phyloP scores from a whole-genome alignment of 257 asterid genomes.

The Scutellaria galericulata region DNA sequence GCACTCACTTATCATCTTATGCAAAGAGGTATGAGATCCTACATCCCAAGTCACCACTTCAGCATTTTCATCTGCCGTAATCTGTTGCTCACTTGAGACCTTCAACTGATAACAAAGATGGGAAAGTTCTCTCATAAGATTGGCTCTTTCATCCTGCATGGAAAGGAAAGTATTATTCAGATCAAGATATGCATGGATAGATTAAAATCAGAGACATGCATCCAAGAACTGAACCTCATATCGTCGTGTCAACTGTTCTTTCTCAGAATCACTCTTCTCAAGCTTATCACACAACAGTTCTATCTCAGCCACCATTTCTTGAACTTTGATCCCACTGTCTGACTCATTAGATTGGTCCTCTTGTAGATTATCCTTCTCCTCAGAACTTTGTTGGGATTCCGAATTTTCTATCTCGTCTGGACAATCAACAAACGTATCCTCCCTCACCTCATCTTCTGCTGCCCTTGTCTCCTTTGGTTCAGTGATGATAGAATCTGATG shows the following conservation, averaged over 20 bases:
- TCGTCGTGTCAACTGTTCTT: slow-evolving; percentile 50
- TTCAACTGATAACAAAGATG: slow-evolving; percentile 51
- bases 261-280: slow-evolving; percentile 60
- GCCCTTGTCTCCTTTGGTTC: slow-evolving; percentile 46
- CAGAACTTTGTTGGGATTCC: slow-evolving; percentile 62
- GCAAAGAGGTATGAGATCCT: slow-evolving; percentile 51
- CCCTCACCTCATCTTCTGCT: slow-evolving; percentile 71
- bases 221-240: slow-evolving; percentile 61
- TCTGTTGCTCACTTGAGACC: slow-evolving; percentile 43
- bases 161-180: slow-evolving; percentile 34
- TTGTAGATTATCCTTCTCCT: slow-evolving; percentile 50
- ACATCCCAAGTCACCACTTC: slow-evolving; percentile 15
- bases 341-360: slow-evolving; percentile 51
- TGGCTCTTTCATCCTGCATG: slow-evolving; percentile 71
- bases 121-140: slow-evolving; percentile 53
- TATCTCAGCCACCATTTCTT: slow-evolving; percentile 59
- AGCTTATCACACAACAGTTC: slow-evolving; percentile 60
- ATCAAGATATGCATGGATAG: slow-evolving; percentile 26
- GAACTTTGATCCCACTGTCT: slow-evolving; percentile 53
- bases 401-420: slow-evolving; percentile 87
- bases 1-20: slow-evolving; percentile 58
- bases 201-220: slow-evolving; percentile 29
- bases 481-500: slow-evolving; percentile 40
- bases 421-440: slow-evolving; percentile 94
- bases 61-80: slow-evolving; percentile 37